phyloP scores from a whole-genome alignment of 495 filamentous ascomycete genomes.

The Cairneyella variabilis region DNA sequence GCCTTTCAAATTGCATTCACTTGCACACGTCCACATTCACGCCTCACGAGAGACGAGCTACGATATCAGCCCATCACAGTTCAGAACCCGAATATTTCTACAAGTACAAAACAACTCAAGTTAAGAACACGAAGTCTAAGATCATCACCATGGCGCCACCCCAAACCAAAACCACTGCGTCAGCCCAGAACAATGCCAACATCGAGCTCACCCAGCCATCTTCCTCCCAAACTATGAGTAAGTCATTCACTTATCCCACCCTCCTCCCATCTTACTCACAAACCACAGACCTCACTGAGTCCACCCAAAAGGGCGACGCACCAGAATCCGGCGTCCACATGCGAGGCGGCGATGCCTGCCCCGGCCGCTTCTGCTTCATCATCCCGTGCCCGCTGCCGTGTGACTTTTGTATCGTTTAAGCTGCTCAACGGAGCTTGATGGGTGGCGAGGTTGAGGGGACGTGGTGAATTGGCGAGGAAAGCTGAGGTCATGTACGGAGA shows the following conservation, averaged over 20 bases:
- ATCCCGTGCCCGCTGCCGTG: conserved; percentile 17
- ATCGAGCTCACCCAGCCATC: not conserved
- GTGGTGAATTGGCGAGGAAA: too few species aligned
- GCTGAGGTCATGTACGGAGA: too few species aligned
- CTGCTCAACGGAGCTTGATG: too few species aligned
- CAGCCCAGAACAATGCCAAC: not conserved
- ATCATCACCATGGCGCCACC: not conserved
- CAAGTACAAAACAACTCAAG: too few species aligned
- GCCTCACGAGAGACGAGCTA: too few species aligned
- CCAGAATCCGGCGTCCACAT: not conserved
- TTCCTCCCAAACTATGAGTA: not conserved
- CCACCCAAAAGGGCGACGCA: not conserved
- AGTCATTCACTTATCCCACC: not conserved
- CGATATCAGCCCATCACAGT: too few species aligned
- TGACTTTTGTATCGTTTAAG: conserved; percentile 16
- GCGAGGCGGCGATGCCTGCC: conserved; percentile 7
- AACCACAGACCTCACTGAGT: not conserved
- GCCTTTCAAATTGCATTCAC: too few species aligned
- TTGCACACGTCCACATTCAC: too few species aligned
- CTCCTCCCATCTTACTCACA: not conserved
- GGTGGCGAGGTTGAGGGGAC: too few species aligned
- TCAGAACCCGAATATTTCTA: too few species aligned
- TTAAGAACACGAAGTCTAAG: too few species aligned
- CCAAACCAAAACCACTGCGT: not conserved
- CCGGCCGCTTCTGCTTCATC: conserved; percentile 19